These are phyloP conservation scores for Camellia japonica DNA, from an alignment of 148 eudicot species.

Conservation along the genomic window DNA sequence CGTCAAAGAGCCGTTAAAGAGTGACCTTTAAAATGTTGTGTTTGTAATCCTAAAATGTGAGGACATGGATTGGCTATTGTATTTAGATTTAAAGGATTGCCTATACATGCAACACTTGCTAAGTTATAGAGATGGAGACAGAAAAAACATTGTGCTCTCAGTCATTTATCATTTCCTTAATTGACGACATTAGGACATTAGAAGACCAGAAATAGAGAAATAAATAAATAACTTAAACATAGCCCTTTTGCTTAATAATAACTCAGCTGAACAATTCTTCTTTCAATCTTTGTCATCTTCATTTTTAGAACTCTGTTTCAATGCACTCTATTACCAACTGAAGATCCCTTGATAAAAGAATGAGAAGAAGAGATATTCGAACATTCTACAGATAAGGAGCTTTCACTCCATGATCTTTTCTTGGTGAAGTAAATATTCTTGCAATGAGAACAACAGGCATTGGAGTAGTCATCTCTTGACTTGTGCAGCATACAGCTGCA, in stretches of 20 bases:
- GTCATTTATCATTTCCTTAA: too few species aligned
- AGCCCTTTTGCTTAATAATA: too few species aligned
- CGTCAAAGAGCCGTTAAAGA: too few species aligned
- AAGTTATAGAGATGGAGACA: neutral
- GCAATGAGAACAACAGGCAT: neutral
- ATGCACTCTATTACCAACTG: neutral
- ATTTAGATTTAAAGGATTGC: too few species aligned
- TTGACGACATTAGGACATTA: neutral
- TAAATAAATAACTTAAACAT: neutral
- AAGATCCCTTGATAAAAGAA: neutral
- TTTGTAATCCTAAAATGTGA: too few species aligned
- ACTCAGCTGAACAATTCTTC: neutral
- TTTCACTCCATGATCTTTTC: constrained; percentile 5
- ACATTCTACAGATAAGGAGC: constrained; percentile 7
- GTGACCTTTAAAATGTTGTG: too few species aligned
- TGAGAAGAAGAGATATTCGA: constrained; percentile 9
- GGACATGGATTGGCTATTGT: too few species aligned
- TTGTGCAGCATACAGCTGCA: constrained; percentile 26
- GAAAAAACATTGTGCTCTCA: neutral
- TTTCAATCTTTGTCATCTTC: neutral
- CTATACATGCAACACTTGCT: neutral
- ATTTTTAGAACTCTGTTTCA: neutral
- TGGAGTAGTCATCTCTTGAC: neutral
- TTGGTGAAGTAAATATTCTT: constrained; percentile 2
- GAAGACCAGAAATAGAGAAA: neutral